Base-by-base conservation (phyloP, 345 rosid species). In the Syzygium grande region DNA sequence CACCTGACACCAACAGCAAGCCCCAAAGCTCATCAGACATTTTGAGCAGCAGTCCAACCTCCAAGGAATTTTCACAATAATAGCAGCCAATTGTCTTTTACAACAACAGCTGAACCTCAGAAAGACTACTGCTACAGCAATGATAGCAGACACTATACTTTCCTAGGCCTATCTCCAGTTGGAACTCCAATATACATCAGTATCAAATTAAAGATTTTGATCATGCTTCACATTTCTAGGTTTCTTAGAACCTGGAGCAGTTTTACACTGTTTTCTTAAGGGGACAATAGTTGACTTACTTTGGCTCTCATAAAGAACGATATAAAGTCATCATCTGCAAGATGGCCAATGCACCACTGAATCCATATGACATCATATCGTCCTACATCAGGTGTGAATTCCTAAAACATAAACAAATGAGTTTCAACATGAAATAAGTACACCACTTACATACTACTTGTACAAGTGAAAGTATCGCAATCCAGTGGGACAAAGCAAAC, bases 261-360 rank as follows among this genome's bases (percentile, higher is more conserved):
- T 87, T 53, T 52, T 51, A 52, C 51, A 38, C 59, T 22, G n/a
- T n/a, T 52, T 46, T 52, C n/a, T 84, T 25, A 43, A 46, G 49
- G 14, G 61, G 84, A 43, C 85, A 41, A 78, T 29, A 34, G 55
- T n/a, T 46, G 29, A 25, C 61, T 89, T 87, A 96, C 99, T 98
- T 96, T 98, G 86, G 99, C 97, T 86, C 99, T 94, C 89, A 89
- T 94, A 84, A 98, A 98, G 92, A 98, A 98, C 55, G 99, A 92
- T 53, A 96, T 92, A 88, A 98, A 96, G 84, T 96, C 99, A 86
- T 98, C 96, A 87, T 98, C 99, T 0, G 97, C 94, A 55, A 96
- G 98, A 91, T 98, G 99, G 21, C 99, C 99, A 87, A 95, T 98
- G 91, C 99, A 98, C 99, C 99, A 98, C 61, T 98, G 99, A 89